These are phyloP conservation scores for Marsdenia floribunda DNA, from an alignment of 257 asterid species.

Conservation along the genomic window DNA sequence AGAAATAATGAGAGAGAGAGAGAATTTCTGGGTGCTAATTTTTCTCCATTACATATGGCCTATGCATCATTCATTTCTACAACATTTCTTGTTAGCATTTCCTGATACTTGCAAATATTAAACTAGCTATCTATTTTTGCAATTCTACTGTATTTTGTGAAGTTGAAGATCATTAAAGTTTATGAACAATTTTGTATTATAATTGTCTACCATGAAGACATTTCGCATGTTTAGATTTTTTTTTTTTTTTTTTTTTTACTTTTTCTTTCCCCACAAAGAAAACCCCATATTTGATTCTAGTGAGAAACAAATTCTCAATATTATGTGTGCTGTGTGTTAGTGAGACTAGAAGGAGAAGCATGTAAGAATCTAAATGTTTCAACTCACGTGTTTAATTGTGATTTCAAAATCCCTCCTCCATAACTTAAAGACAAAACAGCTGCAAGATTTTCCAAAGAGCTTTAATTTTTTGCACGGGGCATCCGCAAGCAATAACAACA, in stretches of 20 bases:
- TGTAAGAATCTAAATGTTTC: background rate
- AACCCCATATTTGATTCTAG: background rate
- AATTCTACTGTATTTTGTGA: background rate
- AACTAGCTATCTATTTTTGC: background rate
- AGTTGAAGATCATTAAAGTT: background rate
- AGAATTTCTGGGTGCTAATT: background rate
- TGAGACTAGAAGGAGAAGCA: background rate
- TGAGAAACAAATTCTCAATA: background rate
- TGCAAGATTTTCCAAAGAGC: background rate
- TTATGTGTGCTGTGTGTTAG: background rate
- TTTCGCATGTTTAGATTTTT: background rate
- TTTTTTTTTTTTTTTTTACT: background rate
- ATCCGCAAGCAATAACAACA: background rate
- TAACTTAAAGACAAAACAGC: background rate
- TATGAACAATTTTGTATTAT: background rate
- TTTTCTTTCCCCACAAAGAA: background rate
- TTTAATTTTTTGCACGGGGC: background rate
- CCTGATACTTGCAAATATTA: background rate
- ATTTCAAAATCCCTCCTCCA: background rate
- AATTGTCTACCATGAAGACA: background rate
- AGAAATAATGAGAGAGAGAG: background rate
- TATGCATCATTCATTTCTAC: background rate
- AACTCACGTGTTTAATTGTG: background rate
- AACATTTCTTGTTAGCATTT: no score
- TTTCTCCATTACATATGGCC: background rate